phyloP scores from a whole-genome alignment of 2,329 filamentous ascomycete species.

The Madurella fahalii region DNA sequence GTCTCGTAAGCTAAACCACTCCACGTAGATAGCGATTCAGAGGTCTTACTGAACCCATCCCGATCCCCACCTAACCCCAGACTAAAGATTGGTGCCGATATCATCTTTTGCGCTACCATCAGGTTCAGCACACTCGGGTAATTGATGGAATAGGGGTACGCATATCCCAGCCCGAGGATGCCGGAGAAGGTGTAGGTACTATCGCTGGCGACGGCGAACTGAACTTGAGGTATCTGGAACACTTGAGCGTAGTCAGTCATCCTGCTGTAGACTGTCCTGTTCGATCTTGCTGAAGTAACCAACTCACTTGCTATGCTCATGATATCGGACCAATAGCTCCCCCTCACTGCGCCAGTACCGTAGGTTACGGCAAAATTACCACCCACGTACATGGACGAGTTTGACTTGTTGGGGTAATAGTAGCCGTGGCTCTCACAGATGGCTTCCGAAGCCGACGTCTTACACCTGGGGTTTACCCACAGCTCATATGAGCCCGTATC shows the following conservation, averaged over 20 bases:
- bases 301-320: slow-evolving; percentile 30
- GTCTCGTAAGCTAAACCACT: not conserved
- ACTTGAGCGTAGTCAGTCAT: slow-evolving; percentile 5
- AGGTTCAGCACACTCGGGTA: slow-evolving; percentile 35
- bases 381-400: slow-evolving; percentile 28
- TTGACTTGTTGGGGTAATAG: slow-evolving; percentile 32
- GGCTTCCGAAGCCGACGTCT: slow-evolving; percentile 29
- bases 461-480: slow-evolving; percentile 36
- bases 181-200: slow-evolving; percentile 36
- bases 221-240: slow-evolving; percentile 30
- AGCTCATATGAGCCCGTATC: slow-evolving; percentile 38
- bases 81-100: slow-evolving; percentile 36
- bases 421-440: slow-evolving; percentile 33
- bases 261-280: too few species aligned
- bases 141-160: slow-evolving; percentile 32
- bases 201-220: slow-evolving; percentile 35
- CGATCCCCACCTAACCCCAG: slow-evolving; percentile 33
- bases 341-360: slow-evolving; percentile 33
- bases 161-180: slow-evolving; percentile 36
- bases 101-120: slow-evolving; percentile 31
- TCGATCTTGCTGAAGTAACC: not conserved
- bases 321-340: slow-evolving; percentile 32
- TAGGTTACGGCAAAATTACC: slow-evolving; percentile 30
- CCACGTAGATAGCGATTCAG: too few species aligned
- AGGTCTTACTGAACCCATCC: slow-evolving; percentile 30